Percentiles rank a stretch among this genome's conserved stretches.
phyloP scores from a whole-genome alignment of 306 rosid species.

The Gleditsia sinensis region DNA sequence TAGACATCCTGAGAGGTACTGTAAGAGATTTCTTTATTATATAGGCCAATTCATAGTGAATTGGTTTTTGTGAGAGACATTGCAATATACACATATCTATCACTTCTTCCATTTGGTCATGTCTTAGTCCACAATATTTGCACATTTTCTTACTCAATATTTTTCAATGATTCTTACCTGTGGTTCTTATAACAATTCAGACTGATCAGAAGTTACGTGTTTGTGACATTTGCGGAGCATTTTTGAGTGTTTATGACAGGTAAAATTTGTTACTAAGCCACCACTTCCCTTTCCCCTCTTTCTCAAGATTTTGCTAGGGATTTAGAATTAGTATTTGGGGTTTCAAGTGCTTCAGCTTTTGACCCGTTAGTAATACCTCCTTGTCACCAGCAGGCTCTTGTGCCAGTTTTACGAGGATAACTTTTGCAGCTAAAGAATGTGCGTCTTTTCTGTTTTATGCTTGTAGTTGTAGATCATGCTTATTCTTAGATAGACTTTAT shows the following conservation, averaged over 20 bases:
- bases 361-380: conserved; percentile 97
- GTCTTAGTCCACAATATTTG: background rate
- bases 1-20: background rate
- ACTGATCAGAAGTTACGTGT: conserved; percentile 99
- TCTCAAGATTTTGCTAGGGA: conserved; percentile 55
- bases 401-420: conserved; percentile 99
- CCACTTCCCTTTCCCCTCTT: conserved; percentile 16
- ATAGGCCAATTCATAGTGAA: background rate
- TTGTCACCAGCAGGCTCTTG: conserved; percentile 99
- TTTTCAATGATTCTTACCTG: conserved; percentile 27
- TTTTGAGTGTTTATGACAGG: conserved; percentile 99
- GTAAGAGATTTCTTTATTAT: background rate
- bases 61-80: background rate
- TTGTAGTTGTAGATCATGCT: conserved; percentile 89
- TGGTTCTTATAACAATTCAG: conserved; percentile 53
- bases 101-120: background rate
- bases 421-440: conserved; percentile 99
- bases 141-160: background rate
- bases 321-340: conserved; percentile 74
- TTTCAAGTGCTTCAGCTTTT: conserved; percentile 91
- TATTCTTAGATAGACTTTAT: conserved; percentile 61
- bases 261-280: conserved; percentile 34
- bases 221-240: conserved; percentile 98
- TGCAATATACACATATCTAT: background rate
- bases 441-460: conserved; percentile 94